Percentiles rank a stretch among this genome's conserved stretches.
Conservation (phyloP, 345 rosid genomes). For the Draba incana region DNA sequence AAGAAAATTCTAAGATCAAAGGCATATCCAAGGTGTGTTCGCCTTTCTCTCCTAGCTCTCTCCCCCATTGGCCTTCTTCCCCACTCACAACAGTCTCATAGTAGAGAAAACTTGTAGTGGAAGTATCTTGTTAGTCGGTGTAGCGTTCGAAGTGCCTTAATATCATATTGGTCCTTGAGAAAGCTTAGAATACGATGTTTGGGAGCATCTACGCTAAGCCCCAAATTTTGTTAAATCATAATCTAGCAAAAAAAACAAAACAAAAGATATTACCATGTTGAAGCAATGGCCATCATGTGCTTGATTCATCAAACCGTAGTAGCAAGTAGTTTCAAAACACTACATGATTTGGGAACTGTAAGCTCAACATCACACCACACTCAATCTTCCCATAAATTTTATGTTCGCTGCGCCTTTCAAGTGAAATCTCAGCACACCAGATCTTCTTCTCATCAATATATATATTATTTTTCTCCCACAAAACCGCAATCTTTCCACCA, state of each 20-base stretch:
- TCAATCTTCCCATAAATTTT: slow-evolving; percentile 55
- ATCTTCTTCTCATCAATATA: slow-evolving; percentile 43
- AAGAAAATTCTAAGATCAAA: too few relatives aligned
- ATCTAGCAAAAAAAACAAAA: too few relatives aligned
- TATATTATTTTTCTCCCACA: slow-evolving; percentile 61
- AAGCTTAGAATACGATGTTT: too few relatives aligned
- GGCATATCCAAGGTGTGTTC: too few relatives aligned
- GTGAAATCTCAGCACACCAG: slow-evolving; percentile 64
- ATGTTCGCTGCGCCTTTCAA: slow-evolving; percentile 45
- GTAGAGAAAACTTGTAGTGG: too few relatives aligned
- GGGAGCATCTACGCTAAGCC: too few relatives aligned
- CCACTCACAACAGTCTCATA: too few relatives aligned
- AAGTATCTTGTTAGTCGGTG: too few relatives aligned
- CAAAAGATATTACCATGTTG: not conserved
- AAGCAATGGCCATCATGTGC: not conserved
- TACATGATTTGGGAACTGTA: slow-evolving; percentile 44
- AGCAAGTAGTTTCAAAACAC: slow-evolving; percentile 48
- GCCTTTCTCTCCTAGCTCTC: too few relatives aligned
- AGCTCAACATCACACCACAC: slow-evolving; percentile 58
- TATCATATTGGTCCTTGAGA: too few relatives aligned
- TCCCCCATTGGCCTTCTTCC: too few relatives aligned
- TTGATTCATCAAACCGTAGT: slow-evolving; percentile 27
- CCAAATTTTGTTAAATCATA: not conserved
- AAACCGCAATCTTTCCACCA: slow-evolving; percentile 67
- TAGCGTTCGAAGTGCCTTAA: too few relatives aligned